Evolutionary conservation across 2,329 filamentous ascomycete genomes (phyloP), one percentile per base, ranked within the genome.

Genomic region (Xenoacremonium recifei): DNA sequence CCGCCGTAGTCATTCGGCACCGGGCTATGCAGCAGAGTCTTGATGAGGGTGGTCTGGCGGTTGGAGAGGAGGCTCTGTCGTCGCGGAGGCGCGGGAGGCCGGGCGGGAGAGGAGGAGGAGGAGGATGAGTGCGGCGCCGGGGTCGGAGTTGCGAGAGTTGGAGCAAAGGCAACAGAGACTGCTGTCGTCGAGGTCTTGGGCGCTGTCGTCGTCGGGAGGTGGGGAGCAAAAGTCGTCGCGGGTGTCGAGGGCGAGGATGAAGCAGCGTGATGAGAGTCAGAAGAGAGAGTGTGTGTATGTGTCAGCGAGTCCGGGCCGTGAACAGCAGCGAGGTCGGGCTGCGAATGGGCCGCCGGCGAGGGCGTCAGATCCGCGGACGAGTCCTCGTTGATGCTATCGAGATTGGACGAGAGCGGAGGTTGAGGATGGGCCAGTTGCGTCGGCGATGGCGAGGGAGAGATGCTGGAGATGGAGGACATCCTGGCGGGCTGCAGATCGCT

Each of bases 21-120:
- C 32, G 52, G 51, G 30, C 35, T 50, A 34, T 57, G 53, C 58
- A 63, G 53, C 47, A 57, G 64, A 46, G 48, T 66, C 57, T 50
- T 57, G 44, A 62, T 56, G 44, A 62, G 40, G 38, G 47, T 58
- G 46, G 55, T 65, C 59, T 63, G 60, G 47, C 60, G 66, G 58
- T 58, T 73, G 64, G 65, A 62, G 15, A 65, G 48, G 34, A 64
- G 58, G 49, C 62, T 65, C 45, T 65, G 62, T 38, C 60, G 60
- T 21, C 59, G 45, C 35, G 51, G 57, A 13, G 54, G 51, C 19
- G 43, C 53, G 25, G 50, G 45, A 40, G 49, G 52, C 30, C 51
- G 51, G 15, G 45, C 33, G 20, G 45, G 46, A 21, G 48, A 42
- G 4, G 52, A 51, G 17, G 40, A 44, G n/a, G n/a, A n/a, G n/a